Conservation (phyloP, 2,329 filamentous ascomycete species). For the Cordyceps cateniannulata region DNA sequence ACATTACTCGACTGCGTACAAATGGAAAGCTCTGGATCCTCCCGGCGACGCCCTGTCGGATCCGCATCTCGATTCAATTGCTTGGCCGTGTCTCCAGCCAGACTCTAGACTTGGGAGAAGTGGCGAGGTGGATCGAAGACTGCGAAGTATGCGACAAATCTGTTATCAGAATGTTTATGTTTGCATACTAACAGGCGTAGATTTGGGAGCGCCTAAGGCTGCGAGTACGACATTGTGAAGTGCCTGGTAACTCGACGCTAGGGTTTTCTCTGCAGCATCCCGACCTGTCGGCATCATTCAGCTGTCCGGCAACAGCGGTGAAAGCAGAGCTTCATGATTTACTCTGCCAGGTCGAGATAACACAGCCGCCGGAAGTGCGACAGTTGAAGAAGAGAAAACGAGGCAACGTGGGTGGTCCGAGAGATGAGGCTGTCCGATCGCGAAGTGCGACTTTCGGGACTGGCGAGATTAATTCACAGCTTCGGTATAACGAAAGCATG, state of each 20-base stretch:
- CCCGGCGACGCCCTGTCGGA: constrained; percentile 23
- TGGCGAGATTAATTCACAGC: neutral
- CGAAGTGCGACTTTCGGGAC: neutral
- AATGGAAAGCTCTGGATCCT: constrained; percentile 27
- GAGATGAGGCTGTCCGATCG: neutral
- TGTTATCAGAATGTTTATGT: accelerated
- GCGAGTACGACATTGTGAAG: constrained; percentile 18
- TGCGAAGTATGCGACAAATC: constrained; percentile 21
- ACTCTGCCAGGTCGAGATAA: constrained; percentile 21
- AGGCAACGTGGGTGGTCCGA: neutral
- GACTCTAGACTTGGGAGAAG: constrained; percentile 13
- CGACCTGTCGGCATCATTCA: constrained; percentile 24
- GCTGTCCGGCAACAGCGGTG: constrained; percentile 21
- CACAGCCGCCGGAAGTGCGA: neutral
- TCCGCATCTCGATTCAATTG: constrained; percentile 21
- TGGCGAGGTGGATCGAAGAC: constrained; percentile 18
- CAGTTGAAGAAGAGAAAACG: neutral
- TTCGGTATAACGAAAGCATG: neutral
- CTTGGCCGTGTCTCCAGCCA: constrained; percentile 16
- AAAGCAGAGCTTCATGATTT: constrained; percentile 23
- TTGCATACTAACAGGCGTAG: constrained; percentile 15
- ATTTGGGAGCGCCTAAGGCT: constrained; percentile 27
- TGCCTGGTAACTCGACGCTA: constrained; percentile 16
- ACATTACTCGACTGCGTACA: constrained; percentile 20
- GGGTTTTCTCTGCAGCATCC: constrained; percentile 32